These are phyloP conservation scores for Neonectria ditissima DNA, from an alignment of 2,329 filamentous ascomycete genomes.

Conservation along the genomic window DNA sequence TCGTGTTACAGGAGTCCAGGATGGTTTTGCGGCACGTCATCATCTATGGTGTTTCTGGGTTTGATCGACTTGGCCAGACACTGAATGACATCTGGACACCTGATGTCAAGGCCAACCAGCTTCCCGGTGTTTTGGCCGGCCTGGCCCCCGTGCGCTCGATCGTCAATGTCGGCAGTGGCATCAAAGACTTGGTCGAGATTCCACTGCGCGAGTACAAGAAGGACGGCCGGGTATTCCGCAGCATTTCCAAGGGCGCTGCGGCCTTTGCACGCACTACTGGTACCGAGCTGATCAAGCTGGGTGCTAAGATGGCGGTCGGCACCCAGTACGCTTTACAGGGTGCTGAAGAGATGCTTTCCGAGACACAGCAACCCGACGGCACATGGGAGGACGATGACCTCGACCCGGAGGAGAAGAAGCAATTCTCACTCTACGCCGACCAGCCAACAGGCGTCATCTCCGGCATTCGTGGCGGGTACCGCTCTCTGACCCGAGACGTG, in stretches of 20 bases:
- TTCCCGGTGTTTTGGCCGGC: constrained; percentile 88
- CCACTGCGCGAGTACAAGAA: constrained; percentile 94
- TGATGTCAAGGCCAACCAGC: constrained; percentile 89
- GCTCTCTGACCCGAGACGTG: constrained; percentile 87
- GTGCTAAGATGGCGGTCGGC: constrained; percentile 93
- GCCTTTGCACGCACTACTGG: constrained; percentile 95
- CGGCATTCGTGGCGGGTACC: constrained; percentile 84
- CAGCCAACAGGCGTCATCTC: constrained; percentile 91
- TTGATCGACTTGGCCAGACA: constrained; percentile 88
- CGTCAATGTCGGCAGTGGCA: constrained; percentile 89
- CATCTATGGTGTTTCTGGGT: constrained; percentile 90
- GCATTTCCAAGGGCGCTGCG: constrained; percentile 88
- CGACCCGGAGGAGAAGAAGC: constrained; percentile 78
- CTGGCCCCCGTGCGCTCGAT: constrained; percentile 90
- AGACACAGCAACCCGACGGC: constrained; percentile 52
- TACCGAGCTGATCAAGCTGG: constrained; percentile 92
- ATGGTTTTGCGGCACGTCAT: constrained; percentile 91
- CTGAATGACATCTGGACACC: constrained; percentile 98
- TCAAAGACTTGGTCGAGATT: constrained; percentile 87
- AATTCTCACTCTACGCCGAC: constrained; percentile 92
- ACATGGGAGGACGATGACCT: constrained; percentile 70
- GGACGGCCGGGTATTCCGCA: constrained; percentile 91
- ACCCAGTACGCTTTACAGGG: constrained; percentile 93
- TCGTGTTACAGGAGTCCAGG: constrained; percentile 88
- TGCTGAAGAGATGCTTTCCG: constrained; percentile 81